phyloP scores from a whole-genome alignment of 768 basidiomycete species.

The Wakefieldia striispora region DNA sequence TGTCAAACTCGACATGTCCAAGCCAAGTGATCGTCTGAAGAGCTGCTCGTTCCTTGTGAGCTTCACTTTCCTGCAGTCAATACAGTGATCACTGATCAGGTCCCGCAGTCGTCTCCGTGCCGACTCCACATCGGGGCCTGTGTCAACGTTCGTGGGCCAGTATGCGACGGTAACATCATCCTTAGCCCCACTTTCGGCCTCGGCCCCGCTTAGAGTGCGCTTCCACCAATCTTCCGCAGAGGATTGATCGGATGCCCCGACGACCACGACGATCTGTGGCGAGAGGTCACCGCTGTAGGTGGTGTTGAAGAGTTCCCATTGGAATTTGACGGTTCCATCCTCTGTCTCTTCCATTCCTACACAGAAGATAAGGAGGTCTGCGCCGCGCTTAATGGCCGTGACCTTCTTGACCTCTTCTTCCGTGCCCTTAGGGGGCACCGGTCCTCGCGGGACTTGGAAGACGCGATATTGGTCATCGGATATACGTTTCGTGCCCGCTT shows the following conservation, averaged over 20 bases:
- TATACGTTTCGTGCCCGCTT: constrained; percentile 7
- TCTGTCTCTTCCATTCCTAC: constrained; percentile 5
- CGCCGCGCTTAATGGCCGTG: constrained; percentile 20
- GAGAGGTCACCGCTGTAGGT: constrained; percentile 27
- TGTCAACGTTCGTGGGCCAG: neutral
- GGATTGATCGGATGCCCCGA: constrained; percentile 14
- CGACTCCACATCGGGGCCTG: neutral
- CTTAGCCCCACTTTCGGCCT: neutral
- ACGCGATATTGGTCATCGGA: constrained; percentile 17
- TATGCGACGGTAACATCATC: constrained; percentile 12
- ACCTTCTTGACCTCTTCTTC: constrained; percentile 8
- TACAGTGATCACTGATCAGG: constrained; percentile 22
- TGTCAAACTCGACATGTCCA: constrained; percentile 15
- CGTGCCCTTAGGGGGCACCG: neutral
- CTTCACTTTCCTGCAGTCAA: constrained; percentile 17
- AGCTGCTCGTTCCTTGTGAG: constrained; percentile 5
- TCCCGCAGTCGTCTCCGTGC: constrained; percentile 6
- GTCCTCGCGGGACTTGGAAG: constrained; percentile 19
- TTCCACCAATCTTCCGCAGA: constrained; percentile 26
- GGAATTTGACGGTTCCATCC: constrained; percentile 7
- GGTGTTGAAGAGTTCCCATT: constrained; percentile 25
- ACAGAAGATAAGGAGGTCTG: constrained; percentile 28
- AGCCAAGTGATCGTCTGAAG: constrained; percentile 10
- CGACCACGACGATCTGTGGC: constrained; percentile 22
- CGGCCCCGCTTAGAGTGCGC: neutral